Evolutionary conservation across 2,329 filamentous ascomycete genomes (phyloP), one percentile per base, ranked within the genome.

Genomic region (Celoporthe dispersa): DNA sequence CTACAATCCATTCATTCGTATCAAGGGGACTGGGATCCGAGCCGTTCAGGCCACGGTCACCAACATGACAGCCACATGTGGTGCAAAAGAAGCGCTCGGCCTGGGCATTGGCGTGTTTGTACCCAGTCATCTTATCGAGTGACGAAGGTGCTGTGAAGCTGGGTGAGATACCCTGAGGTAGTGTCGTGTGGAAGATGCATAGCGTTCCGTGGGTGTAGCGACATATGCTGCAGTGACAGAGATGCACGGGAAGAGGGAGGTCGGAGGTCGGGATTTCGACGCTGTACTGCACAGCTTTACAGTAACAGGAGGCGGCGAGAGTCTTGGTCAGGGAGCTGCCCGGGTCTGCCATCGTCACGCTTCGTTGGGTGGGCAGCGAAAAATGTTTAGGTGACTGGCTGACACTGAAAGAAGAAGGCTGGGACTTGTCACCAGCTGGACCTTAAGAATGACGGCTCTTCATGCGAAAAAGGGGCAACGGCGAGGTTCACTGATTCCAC

Each of bases 201-300:
- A 83, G 78, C 0, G 80, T 79, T 25, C 84, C 84, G 51, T 81
- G 80, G 2, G 77, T 78, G 68, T 80, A 80, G 48, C 84, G 82
- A 66, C 84, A 86, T 39, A 82, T 73, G 72, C 79, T 81, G 76
- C 84, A 86, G 70, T 83, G 80, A 73, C 84, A 86, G 66, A 85
- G 76, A 70, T 84, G 80, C 19, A 79, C 77, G 16, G 77, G 75
- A 6, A 86, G 76, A 0, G 84, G 84, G 0, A 85, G 79, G 1
- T 75, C 73, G 0, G 79, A 75, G 3, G 72, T 73, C 0, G 81
- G 80, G 0, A 86, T 71, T 5, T 81, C 79, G 69, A 86, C 69
- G 6, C 77, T 80, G 75, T 83, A 83, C 73, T 82, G 79, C 7
- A 83, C 77, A 33, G 80, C 79, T 66, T 80, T 80, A 74, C 84